Evolutionary conservation across 306 rosid species (phyloP).

Genomic region (Trifolium pratense): DNA sequence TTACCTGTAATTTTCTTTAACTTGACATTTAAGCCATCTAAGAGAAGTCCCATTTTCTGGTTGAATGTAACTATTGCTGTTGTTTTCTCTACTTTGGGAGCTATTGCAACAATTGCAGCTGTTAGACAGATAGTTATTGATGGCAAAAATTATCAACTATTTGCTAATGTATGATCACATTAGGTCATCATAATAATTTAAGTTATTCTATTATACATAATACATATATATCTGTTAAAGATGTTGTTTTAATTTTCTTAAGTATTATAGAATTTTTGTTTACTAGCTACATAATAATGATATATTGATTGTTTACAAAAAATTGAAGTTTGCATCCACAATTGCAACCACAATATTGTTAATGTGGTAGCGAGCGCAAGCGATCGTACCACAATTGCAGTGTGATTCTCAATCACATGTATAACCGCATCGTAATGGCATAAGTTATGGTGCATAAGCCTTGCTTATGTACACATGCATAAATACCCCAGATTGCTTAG

Average conservation of each 20-base stretch:
- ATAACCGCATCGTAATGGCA: too few species aligned
- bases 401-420: too few species aligned
- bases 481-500: too few species aligned
- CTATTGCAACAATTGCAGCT: conserved; percentile 69
- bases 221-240: not conserved
- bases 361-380: too few species aligned
- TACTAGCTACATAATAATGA: too few species aligned
- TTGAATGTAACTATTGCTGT: conserved; percentile 57
- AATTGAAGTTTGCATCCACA: too few species aligned
- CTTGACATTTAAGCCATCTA: conserved; percentile 78
- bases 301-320: too few species aligned
- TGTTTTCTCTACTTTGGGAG: conserved; percentile 60
- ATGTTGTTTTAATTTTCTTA: not conserved
- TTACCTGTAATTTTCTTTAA: conserved; percentile 71
- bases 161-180: conserved; percentile 57
- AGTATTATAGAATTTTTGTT: too few species aligned
- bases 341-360: too few species aligned
- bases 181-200: not conserved
- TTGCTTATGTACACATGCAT: too few species aligned
- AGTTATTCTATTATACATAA: not conserved
- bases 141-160: conserved; percentile 59
- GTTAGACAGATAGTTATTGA: conserved; percentile 74
- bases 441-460: too few species aligned
- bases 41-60: conserved; percentile 59
- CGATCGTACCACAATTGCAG: too few species aligned